A percentile compares a stretch with the other conserved stretches of the same genome.
phyloP scores from a whole-genome alignment of 2,329 filamentous ascomycete species.

The Lachnellula hyalina region DNA sequence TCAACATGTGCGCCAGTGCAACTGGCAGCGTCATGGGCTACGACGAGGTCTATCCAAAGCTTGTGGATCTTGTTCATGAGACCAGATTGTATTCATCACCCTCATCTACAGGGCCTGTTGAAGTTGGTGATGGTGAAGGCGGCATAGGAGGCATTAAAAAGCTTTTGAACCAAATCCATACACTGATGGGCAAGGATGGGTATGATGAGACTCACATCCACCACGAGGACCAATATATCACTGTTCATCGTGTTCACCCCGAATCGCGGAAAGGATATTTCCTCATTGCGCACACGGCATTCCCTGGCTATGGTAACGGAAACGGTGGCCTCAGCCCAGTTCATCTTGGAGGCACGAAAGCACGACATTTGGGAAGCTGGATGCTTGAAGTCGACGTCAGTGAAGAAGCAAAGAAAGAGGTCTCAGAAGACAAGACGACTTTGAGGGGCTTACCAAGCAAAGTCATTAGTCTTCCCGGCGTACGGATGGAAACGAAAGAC shows the following conservation, averaged over 20 bases:
- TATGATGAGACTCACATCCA: conserved; percentile 96
- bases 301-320: conserved; percentile 80
- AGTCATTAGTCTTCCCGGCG: conserved; percentile 67
- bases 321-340: conserved; percentile 78
- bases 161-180: conserved; percentile 89
- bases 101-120: conserved; percentile 61
- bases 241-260: conserved; percentile 90
- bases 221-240: conserved; percentile 93
- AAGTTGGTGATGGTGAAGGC: conserved; percentile 64
- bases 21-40: conserved; percentile 97
- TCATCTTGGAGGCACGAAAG: conserved; percentile 76
- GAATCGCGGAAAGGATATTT: conserved; percentile 91
- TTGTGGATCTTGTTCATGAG: conserved; percentile 91
- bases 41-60: conserved; percentile 88
- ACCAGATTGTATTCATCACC: conserved; percentile 75
- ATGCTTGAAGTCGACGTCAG: conserved; percentile 81
- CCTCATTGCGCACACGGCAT: conserved; percentile 92
- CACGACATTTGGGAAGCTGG: conserved; percentile 84
- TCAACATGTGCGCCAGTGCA: conserved; percentile 92
- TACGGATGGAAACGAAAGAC: conserved; percentile 65
- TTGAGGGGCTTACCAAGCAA: conserved; percentile 81
- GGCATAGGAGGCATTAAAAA: conserved; percentile 91
- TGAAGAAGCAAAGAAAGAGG: conserved; percentile 59
- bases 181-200: conserved; percentile 88
- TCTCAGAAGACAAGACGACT: conserved; percentile 62